Evolutionary conservation across 192 early-diverging fungal genomes (phyloP).

Genomic region (Coemansia erecta): DNA sequence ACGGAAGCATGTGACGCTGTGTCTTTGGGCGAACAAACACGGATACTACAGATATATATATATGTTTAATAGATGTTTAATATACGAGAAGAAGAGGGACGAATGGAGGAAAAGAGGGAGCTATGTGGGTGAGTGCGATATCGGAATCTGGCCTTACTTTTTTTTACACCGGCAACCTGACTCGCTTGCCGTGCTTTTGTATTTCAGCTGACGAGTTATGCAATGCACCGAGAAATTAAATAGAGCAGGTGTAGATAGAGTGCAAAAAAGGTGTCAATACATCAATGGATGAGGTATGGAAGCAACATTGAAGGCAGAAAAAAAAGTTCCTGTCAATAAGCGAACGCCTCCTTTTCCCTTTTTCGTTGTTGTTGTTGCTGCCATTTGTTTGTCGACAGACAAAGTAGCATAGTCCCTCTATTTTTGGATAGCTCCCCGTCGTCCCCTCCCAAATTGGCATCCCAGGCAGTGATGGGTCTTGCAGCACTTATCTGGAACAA

Average conservation of each 20-base stretch:
- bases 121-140: neutral
- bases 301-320: neutral
- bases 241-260: slow-evolving; percentile 5
- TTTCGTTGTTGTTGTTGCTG: neutral
- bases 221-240: neutral
- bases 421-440: neutral
- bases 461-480: no score
- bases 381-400: neutral
- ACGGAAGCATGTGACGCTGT: slow-evolving; percentile 1
- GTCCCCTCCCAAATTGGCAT: no score
- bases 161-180: no score
- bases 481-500: no score
- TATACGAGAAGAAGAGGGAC: slow-evolving; percentile 7
- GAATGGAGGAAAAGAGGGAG: slow-evolving; percentile 1
- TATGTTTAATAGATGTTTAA: neutral
- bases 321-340: neutral
- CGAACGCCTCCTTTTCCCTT: neutral
- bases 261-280: neutral
- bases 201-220: no score
- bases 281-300: neutral
- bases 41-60: neutral
- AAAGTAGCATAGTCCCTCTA: neutral
- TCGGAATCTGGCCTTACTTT: no score
- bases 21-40: neutral
- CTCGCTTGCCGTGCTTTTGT: no score